Evolutionary conservation across 495 filamentous ascomycete species (phyloP).

Genomic region (Penicillium manginii): DNA sequence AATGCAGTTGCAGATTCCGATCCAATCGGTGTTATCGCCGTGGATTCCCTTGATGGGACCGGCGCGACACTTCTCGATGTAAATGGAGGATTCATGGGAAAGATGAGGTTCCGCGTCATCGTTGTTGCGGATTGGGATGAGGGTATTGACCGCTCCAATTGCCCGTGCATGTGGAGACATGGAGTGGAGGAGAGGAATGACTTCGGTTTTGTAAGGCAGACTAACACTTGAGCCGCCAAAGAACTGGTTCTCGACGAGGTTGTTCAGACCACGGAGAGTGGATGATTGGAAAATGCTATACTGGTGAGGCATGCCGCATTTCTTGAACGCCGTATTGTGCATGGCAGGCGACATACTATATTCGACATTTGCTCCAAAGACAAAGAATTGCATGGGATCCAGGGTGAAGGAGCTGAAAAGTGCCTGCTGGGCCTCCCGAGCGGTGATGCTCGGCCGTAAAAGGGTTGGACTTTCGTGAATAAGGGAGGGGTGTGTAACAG

Average conservation of each 20-base stretch:
- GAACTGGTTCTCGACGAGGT: conserved; percentile 62
- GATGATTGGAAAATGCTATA: conserved; percentile 70
- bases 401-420: conserved; percentile 60
- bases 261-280: conserved; percentile 65
- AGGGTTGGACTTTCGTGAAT: conserved; percentile 24
- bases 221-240: conserved; percentile 78
- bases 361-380: conserved; percentile 48
- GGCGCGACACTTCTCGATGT: conserved; percentile 62
- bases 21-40: conserved; percentile 86
- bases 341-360: conserved; percentile 55
- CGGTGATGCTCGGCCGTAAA: conserved; percentile 45
- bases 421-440: conserved; percentile 44
- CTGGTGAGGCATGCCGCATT: conserved; percentile 71
- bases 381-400: conserved; percentile 51
- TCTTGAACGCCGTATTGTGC: conserved; percentile 74
- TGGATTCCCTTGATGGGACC: conserved; percentile 68
- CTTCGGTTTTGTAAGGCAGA: conserved; percentile 74
- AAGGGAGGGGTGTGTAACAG: conserved; percentile 52
- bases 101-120: conserved; percentile 46
- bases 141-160: conserved; percentile 79
- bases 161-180: conserved; percentile 74
- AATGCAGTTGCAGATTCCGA: conserved; percentile 71
- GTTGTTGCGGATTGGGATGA: conserved; percentile 69
- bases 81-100: conserved; percentile 44
- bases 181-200: conserved; percentile 68